Evolutionary conservation across 768 basidiomycete genomes (phyloP), one percentile per base, ranked within the genome.

Genomic region (Lenzites betulinus): DNA sequence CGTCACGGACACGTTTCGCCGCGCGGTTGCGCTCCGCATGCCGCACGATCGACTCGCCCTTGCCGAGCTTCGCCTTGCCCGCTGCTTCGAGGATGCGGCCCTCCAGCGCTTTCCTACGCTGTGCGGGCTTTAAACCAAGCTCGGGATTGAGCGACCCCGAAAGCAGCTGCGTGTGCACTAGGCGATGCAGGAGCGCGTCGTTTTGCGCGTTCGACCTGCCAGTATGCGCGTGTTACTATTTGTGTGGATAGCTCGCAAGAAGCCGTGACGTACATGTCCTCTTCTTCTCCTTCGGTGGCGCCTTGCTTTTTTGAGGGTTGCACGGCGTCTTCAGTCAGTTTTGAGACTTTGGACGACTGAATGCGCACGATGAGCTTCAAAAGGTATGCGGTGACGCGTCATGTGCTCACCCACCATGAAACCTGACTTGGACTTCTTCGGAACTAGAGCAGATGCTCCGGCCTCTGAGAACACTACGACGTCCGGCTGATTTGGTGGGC

Each of bases 301-400:
- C 13, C 71, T 66, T 54, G 71, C 73, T 43, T 66, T 59, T 51
- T 71, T 5, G 43, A 57, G 9, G 65, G 26, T 33, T 62, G 63
- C 13, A 68, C 56, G 0, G 66, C 54, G 33, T 79, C 76, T 58
- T 77, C 68, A 25, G 78, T 79, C 28, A 92, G 60, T 66, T 85
- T 87, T 20, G 83, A 79, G 23, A 91, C 82, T 75, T 88, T 93
- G 23, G 92, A 91, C 3, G 92, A 94, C 92, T 92, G 60, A 22
- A 38, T n/a, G 35, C 6, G 9, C 22, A 51, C 7, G 52, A 35
- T 23, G 25, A 20, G 18, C 16, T 48, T 36, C n/a, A 1, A 47
- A 20, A 12, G 53, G 23, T 7, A 30, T 16, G 48, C 23, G 42
- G 23, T n/a, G 1, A 36, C 43, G 30, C 7, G 30, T 33, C 30